Percentiles rank a stretch among this genome's conserved stretches.
Conservation (phyloP, 305 asterid genomes). For the Solanum chacoense region DNA sequence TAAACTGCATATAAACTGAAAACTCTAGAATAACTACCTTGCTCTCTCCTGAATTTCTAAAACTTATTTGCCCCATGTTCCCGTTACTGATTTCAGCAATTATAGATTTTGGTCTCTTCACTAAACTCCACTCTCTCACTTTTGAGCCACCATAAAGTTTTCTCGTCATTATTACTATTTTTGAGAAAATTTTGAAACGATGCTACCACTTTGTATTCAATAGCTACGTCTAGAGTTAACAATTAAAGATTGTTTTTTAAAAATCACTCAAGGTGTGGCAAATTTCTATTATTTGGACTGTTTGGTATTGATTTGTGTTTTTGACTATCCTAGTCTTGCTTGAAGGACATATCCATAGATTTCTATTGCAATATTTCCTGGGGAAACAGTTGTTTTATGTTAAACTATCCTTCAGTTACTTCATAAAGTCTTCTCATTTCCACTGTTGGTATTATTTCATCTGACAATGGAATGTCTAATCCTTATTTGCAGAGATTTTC, state of each 20-base stretch:
- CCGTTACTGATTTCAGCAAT: not conserved
- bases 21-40: not conserved
- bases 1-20: not conserved
- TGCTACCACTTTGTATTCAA: not conserved
- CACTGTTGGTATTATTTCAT: not conserved
- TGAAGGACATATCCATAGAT: not conserved
- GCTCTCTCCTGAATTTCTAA: not conserved
- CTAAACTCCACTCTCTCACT: not conserved
- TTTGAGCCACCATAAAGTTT: not conserved
- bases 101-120: not conserved
- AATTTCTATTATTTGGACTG: not conserved
- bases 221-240: not conserved
- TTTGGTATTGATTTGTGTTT: not conserved
- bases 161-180: not conserved
- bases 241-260: not conserved
- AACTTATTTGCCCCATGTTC: not conserved
- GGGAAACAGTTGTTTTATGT: not conserved
- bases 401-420: not conserved
- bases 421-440: not conserved
- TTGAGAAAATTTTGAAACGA: not conserved
- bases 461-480: slow-evolving; percentile 5
- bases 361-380: not conserved
- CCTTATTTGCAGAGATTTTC: slow-evolving; percentile 56
- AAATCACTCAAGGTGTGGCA: not conserved
- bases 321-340: not conserved